phyloP scores from a whole-genome alignment of 2,329 filamentous ascomycete species.

The Ophiostoma pallidulum region DNA sequence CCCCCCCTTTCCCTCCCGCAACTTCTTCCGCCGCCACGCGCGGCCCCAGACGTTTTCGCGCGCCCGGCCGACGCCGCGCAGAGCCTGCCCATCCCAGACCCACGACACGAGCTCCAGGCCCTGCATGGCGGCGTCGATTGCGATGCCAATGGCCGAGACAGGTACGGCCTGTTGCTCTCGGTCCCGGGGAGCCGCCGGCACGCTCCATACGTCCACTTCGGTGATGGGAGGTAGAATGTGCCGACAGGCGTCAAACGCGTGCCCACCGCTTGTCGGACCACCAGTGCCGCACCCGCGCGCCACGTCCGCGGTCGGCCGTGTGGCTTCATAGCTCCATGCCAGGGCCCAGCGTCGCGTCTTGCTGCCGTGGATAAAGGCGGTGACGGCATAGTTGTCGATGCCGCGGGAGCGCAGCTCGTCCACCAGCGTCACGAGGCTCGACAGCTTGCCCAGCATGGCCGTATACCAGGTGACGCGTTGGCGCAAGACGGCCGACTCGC shows the following conservation, averaged over 20 bases:
- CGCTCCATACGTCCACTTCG: conserved; percentile 36
- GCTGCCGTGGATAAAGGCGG: conserved; percentile 65
- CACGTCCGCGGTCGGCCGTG: conserved; percentile 47
- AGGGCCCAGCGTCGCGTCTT: conserved; percentile 80
- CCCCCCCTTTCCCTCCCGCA: conserved; percentile 16
- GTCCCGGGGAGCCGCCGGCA: conserved; percentile 20
- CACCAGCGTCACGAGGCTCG: conserved; percentile 55
- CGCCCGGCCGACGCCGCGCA: conserved; percentile 53
- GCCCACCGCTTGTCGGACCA: not conserved
- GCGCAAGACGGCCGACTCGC: conserved; percentile 25
- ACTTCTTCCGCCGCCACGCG: conserved; percentile 55
- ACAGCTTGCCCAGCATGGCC: conserved; percentile 76
- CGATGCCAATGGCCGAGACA: conserved; percentile 23
- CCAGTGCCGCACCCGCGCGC: conserved; percentile 28
- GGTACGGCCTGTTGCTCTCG: conserved; percentile 20
- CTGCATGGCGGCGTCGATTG: conserved; percentile 37
- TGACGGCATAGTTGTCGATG: conserved; percentile 73
- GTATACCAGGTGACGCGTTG: conserved; percentile 76
- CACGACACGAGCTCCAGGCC: conserved; percentile 52
- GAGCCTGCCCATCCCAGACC: conserved; percentile 47
- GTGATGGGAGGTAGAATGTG: conserved; percentile 35
- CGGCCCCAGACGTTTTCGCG: conserved; percentile 71
- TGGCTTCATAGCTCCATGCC: conserved; percentile 71
- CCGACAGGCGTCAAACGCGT: conserved; percentile 26
- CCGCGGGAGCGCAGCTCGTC: conserved; percentile 39